These are phyloP conservation scores for Entophlyctis luteolus DNA, from an alignment of 192 early-diverging fungal species.

Conservation along the genomic window DNA sequence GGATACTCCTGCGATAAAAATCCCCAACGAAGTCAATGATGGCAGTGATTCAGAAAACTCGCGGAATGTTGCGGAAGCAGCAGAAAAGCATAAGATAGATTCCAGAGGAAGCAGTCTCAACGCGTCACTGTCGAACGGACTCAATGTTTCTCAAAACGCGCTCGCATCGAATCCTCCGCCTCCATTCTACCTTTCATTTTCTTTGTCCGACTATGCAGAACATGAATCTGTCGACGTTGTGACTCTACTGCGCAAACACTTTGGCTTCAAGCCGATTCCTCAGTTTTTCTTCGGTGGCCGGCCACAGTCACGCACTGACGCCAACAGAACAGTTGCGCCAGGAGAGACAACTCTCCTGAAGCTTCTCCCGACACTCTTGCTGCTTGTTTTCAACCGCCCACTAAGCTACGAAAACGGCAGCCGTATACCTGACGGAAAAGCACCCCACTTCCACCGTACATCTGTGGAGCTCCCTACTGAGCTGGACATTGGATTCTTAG, in stretches of 20 bases:
- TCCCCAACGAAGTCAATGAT: neutral
- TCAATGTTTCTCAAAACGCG: neutral
- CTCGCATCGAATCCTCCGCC: neutral
- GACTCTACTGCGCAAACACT: constrained; percentile 29
- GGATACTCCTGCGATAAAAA: neutral
- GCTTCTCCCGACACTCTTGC: constrained; percentile 30
- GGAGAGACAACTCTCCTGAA: constrained; percentile 6
- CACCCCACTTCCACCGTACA: constrained; percentile 31
- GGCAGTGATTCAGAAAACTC: neutral
- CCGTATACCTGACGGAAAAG: too few species aligned
- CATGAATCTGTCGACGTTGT: constrained; percentile 26
- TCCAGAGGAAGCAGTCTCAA: neutral
- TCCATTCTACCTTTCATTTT: constrained; percentile 10
- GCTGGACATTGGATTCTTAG: constrained; percentile 34
- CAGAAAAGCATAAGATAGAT: neutral
- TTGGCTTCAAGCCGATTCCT: constrained; percentile 30
- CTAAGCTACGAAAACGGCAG: neutral
- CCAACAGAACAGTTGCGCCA: neutral
- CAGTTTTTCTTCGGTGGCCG: constrained; percentile 36
- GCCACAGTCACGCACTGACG: neutral
- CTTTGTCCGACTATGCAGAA: constrained; percentile 19
- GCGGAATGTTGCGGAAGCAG: neutral
- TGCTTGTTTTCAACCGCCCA: constrained; percentile 30
- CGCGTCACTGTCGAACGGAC: neutral
- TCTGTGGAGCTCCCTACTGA: constrained; percentile 41